Base-by-base conservation (phyloP, 371 early-diverging fungal species). In the Dinochytrium kinnereticum region DNA sequence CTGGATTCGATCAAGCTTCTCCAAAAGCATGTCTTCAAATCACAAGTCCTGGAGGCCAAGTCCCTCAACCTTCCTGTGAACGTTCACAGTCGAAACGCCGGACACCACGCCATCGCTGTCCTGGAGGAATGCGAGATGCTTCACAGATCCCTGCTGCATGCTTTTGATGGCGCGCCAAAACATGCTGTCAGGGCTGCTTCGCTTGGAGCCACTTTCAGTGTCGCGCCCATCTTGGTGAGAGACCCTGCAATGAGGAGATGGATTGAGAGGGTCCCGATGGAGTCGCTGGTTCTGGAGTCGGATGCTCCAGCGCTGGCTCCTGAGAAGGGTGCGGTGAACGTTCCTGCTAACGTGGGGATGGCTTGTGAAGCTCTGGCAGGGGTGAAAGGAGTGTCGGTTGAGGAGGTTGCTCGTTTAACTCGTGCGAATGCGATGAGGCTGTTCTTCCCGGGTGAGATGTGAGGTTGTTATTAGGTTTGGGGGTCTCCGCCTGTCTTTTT, bases 221-320 rank as follows among this genome's bases (percentile, higher is more conserved):
- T 92, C 19, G 86, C 92, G 31, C 88, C 90, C 0, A 85, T 82
- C 40, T 79, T 88, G 37, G 82, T 85, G 38, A 80, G 90, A 50
- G 83, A 77, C 15, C 77, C 80, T 0, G 84, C 86, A 51, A 81
- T 86, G 49, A 85, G 85, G 77, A 83, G 80, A 0, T 72, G 89
- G 59, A 89, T 84, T 2, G 74, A 80, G 21, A 80, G 72, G 3
- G 71, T 92, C 15, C 89, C 89, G 2, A 51, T 91, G 37, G 79
- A 80, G 21, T 67, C 78, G 34, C 81, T 92, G 68, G 70, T 91
- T 28, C 75, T 92, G 44, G 93, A 92, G 73, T 87, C 89, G 10
- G 93, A 92, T 81, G 82, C 91, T 28, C 93, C 93, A 1, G 90
- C 91, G 0, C 66, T 92, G 33, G 88, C 84, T 1, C 88, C 89